Base-by-base conservation (phyloP, 805 yeast genomes). In the Torulaspora gathmanii region DNA sequence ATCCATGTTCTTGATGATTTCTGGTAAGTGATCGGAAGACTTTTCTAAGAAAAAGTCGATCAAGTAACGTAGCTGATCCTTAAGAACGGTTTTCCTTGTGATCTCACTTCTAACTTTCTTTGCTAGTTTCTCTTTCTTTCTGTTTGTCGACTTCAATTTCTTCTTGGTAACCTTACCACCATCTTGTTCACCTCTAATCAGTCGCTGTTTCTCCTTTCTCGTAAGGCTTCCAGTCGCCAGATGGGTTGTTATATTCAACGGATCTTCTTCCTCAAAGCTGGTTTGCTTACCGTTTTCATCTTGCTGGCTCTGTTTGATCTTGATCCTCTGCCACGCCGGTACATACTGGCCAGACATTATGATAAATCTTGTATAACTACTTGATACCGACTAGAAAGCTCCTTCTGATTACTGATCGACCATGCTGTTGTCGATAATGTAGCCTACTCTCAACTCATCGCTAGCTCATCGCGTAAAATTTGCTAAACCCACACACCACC, bases 301-400 rank as follows among this genome's bases (percentile, higher is more conserved):
- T 3, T 41, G 34, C 17, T 42, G 40, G 34, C 52, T 45, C 37
- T 54, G 50, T 33, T 50, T 47, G 31, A 55, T 56, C 33, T 57
- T 57, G 45, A 60, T 60, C 39, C 61, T 56, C 41, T 64, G 64
- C 70, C 70, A 65, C 8, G 70, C 70, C 7, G 70, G 70, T 19
- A 65, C 43, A 45, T 64, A 48, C 30, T 47, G 43, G 13, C 30
- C 22, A 2, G 51, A 40, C 51, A 47, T 47, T 10, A n/a, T 13
- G 3, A 4, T 33, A 5, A 13, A 15, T 5, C 28, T 22, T 12
- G 11, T 27, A 27, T 27, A 11, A 27, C 9, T 5, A 27, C 15
- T 11, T n/a, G 15, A 7, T 13, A 11, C 15, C 27, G 10, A 6
- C 27, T 7, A 25, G 27, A 25, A n/a, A n/a, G n/a, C n/a, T n/a